These are phyloP conservation scores for Pinus tabuliformis DNA, from an alignment of 75 land plant species.

Conservation along the genomic window DNA sequence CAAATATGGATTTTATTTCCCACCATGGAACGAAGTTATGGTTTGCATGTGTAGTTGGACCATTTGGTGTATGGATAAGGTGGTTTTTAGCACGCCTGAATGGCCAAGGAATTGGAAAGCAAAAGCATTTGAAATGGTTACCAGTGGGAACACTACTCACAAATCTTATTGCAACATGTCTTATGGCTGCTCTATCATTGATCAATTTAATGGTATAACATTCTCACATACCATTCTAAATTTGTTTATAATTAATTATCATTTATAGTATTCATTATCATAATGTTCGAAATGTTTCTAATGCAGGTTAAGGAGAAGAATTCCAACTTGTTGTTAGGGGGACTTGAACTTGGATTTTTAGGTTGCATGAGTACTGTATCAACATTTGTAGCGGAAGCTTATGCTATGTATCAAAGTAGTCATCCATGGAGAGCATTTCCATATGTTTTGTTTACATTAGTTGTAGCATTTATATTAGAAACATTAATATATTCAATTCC, in stretches of 20 bases:
- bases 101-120: conserved; percentile 66
- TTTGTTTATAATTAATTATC: neutral
- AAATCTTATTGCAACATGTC: conserved; percentile 64
- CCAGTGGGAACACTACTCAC: conserved; percentile 79
- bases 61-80: conserved; percentile 86
- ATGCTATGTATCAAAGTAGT: conserved; percentile 49
- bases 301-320: conserved; percentile 49
- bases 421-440: conserved; percentile 63
- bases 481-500: conserved; percentile 57
- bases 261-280: neutral
- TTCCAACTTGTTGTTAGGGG: conserved; percentile 33
- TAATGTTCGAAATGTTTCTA: neutral
- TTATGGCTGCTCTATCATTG: conserved; percentile 60
- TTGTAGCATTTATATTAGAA: conserved; percentile 41
- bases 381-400: conserved; percentile 77
- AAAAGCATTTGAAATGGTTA: conserved; percentile 57
- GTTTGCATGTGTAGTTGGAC: conserved; percentile 76
- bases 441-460: conserved; percentile 41
- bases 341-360: conserved; percentile 71
- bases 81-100: conserved; percentile 78
- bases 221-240: neutral
- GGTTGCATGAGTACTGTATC: conserved; percentile 97
- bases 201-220: conserved; percentile 35
- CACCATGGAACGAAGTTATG: conserved; percentile 21
- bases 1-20: neutral